Conservation (phyloP, 352 stramenopile species). For the Elongisporangium senticosum region DNA sequence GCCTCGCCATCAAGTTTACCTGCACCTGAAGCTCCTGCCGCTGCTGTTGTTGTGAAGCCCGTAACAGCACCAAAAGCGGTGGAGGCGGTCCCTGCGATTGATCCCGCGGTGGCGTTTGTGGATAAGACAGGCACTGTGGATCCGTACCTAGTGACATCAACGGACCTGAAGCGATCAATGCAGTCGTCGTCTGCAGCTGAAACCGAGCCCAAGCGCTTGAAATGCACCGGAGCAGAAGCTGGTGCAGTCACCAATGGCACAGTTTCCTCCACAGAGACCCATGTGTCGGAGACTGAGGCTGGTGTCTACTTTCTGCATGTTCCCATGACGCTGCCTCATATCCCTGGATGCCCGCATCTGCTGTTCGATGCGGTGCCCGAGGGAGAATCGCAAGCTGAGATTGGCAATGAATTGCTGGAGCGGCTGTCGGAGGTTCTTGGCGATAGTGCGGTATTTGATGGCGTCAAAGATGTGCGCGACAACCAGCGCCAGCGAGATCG, state of each 20-base stretch:
- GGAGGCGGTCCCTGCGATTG: constrained; percentile 16
- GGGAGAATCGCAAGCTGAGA: constrained; percentile 13
- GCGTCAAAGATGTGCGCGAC: constrained; percentile 48
- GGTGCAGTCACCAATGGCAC: neutral
- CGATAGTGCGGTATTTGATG: constrained; percentile 63
- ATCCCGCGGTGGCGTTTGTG: constrained; percentile 55
- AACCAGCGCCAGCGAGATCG: constrained; percentile 60
- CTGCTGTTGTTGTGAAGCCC: no score
- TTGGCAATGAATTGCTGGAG: constrained; percentile 50
- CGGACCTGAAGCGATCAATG: constrained; percentile 3
- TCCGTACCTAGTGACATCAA: neutral
- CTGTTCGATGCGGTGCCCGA: constrained; percentile 50
- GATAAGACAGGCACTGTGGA: constrained; percentile 38
- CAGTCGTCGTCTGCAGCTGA: constrained; percentile 4
- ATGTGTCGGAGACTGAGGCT: no score
- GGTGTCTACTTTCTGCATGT: constrained; percentile 45
- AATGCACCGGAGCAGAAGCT: constrained; percentile 1
- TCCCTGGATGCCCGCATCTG: constrained; percentile 49
- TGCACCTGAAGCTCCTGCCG: no score
- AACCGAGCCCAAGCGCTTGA: constrained; percentile 1
- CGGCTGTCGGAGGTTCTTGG: constrained; percentile 50
- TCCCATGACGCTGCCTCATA: constrained; percentile 47
- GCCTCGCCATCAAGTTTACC: neutral
- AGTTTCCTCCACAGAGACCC: no score
- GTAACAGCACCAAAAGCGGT: neutral